Base-by-base conservation (phyloP, 2,329 filamentous ascomycete species). In the Beauveria varroae region DNA sequence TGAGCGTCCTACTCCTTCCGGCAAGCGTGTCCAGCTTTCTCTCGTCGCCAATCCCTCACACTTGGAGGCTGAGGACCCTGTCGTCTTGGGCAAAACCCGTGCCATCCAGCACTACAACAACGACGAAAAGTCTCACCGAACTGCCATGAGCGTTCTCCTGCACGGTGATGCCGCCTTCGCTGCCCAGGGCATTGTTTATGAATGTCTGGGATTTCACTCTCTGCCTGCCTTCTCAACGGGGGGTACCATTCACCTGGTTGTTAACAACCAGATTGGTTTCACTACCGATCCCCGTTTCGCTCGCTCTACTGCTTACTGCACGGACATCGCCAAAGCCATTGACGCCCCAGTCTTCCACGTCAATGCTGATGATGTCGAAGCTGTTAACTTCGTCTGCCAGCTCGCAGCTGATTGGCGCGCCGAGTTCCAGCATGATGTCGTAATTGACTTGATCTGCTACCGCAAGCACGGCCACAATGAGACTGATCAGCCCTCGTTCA, bases 181-280 rank as follows among this genome's bases (percentile, higher is more conserved):
- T 67, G 95, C 88, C 47, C 95, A 99, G 79, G 95, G 95, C 80
- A 84, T 99, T 64, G 95, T 99, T 65, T 99, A 99, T 77, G 95
- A 99, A 78, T 98, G 93, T 71, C 90, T 99, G 77, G 95, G 95
- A 65, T 97, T 99, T 86, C 90, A 96, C 79, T 89, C 91, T 57
- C 86, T 99, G 43, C 95, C 95, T 34, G 91, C 90, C 68, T 99
- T 97, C 80, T 96, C 96, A 54, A 98, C 95, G 59, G 95, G 95
- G 70, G 95, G 95, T 72, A 99, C 95, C 62, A 90, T 99, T 69
- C 95, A 99, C 78, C 83, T 99, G 67, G 87, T 99, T 63, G 93
- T 98, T 68, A 99, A 99, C 86, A 99, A 99, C 84, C 95, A 99
- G 83, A 99, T 99, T 75, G 95, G 95, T 76, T 99, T 99, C 83